Evolutionary conservation across 306 rosid genomes (phyloP), one percentile per base, ranked within the genome.

Genomic region (Corylus americana): DNA sequence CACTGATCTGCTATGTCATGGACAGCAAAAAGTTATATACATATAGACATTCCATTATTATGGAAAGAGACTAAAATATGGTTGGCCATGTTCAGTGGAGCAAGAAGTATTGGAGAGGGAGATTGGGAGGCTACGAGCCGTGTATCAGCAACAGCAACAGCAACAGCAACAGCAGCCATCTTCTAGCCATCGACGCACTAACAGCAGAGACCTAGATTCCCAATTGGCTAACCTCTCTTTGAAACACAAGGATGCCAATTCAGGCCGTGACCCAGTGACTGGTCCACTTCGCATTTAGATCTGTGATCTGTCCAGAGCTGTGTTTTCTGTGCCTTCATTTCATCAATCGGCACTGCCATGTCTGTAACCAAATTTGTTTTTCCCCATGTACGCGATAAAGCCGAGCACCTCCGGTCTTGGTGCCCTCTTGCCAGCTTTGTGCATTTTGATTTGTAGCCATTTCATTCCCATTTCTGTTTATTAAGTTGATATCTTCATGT

Each of bases 91-190:
- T 90, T 70, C 88, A 96, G 99, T 96, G 97, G 99, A 96, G 86
- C 99, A 96, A 79, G 99, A 96, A 88, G 97, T 96, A 62, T 85
- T 96, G 88, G 99, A 96, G 84, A 96, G 97, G 83, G 99, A 96
- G 91, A 89, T 96, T 39, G 96, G 96, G 75, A 90, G 99, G 91
- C 84, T 96, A 71, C 90, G 96, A 73, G 1, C 86, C 35, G 62
- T 96, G 88, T 91, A 88, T 79, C 90, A 93, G 80, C 97, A 92
- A 78, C 89, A 90, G 69, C 92, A 83, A 61, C 91, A 88, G 74
- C 90, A 55, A 22, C 90, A 66, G 45, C 84, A 78, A 25, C 97
- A 85, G 67, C 92, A 74, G 81, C 91, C 94, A 82, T 87, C 98
- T 73, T 83, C 89, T 11, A 85, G 96, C 87, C 94, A 88, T 55